These are phyloP conservation scores for Fomitopsis betulina DNA, from an alignment of 1,284 basidiomycete genomes.

Conservation along the genomic window DNA sequence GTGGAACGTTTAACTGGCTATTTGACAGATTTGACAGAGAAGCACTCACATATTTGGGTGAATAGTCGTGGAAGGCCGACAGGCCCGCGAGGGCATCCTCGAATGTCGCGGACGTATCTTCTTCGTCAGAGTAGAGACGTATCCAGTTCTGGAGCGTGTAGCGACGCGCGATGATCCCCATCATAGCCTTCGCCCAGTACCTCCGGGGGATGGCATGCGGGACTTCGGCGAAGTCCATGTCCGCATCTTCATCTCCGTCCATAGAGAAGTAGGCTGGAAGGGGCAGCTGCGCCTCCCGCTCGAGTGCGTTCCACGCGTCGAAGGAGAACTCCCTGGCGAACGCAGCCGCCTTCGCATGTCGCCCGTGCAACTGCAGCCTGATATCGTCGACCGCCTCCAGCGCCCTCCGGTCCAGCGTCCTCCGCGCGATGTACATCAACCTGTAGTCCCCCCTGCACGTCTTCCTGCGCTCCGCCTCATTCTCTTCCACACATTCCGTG, in stretches of 20 bases:
- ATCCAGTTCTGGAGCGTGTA: constrained; percentile 42
- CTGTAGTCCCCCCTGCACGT: constrained; percentile 37
- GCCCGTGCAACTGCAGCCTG: constrained; percentile 25
- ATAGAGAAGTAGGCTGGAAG: constrained; percentile 30
- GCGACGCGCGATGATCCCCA: constrained; percentile 40
- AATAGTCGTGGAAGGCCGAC: constrained; percentile 52
- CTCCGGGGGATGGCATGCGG: constrained; percentile 40
- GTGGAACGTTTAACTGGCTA: not conserved
- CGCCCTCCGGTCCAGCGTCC: constrained; percentile 38
- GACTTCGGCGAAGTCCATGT: constrained; percentile 15
- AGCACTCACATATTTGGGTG: constrained; percentile 37
- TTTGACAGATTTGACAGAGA: not conserved
- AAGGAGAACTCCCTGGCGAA: constrained; percentile 33
- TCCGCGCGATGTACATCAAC: constrained; percentile 39
- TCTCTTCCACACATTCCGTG: constrained; percentile 31
- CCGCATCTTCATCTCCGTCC: constrained; percentile 6
- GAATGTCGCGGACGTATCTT: constrained; percentile 29
- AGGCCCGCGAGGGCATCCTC: constrained; percentile 45
- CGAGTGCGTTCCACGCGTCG: constrained; percentile 52
- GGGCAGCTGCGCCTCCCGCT: constrained; percentile 32
- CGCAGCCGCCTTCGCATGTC: constrained; percentile 32
- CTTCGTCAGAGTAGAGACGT: constrained; percentile 17
- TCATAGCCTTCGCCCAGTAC: constrained; percentile 48
- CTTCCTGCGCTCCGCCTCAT: constrained; percentile 32
- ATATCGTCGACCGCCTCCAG: constrained; percentile 38